Percentiles rank a stretch among this genome's conserved stretches.
These are phyloP conservation scores for Phytopythium aichiense DNA, from an alignment of 352 stramenopile genomes.

Conservation along the genomic window DNA sequence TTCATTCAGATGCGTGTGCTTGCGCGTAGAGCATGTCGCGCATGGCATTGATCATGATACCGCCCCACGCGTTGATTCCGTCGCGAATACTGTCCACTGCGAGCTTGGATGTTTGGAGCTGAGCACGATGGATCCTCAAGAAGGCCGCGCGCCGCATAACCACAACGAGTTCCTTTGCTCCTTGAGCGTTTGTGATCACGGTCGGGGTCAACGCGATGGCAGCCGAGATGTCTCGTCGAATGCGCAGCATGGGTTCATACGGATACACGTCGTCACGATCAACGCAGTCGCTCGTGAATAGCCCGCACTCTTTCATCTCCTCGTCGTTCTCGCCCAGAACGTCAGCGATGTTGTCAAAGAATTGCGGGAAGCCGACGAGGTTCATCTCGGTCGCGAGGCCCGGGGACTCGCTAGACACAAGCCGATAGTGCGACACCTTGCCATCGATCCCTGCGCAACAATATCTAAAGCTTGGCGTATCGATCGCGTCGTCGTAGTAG, in stretches of 20 bases:
- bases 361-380: conserved; percentile 17
- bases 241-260: conserved; percentile 24
- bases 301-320: conserved; percentile 4
- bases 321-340: conserved; percentile 3
- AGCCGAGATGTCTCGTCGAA: conserved; percentile 37
- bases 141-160: conserved; percentile 25
- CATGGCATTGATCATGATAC: conserved; percentile 21
- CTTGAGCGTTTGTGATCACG: not conserved
- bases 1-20: not conserved
- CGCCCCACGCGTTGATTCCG: conserved; percentile 28
- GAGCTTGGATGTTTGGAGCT: conserved; percentile 16
- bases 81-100: conserved; percentile 22
- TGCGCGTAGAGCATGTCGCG: conserved; percentile 17
- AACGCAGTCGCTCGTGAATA: conserved; percentile 36
- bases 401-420: conserved; percentile 27
- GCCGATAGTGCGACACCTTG: conserved; percentile 34
- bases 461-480: conserved; percentile 1
- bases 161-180: conserved; percentile 16
- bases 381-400: conserved; percentile 19
- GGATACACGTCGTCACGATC: conserved; percentile 42
- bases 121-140: conserved; percentile 26
- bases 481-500: conserved; percentile 9
- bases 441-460: conserved; percentile 22
- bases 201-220: conserved; percentile 20
- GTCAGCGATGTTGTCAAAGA: conserved; percentile 16